Base-by-base conservation (phyloP, 257 asterid species). In the Lycium barbarum region DNA sequence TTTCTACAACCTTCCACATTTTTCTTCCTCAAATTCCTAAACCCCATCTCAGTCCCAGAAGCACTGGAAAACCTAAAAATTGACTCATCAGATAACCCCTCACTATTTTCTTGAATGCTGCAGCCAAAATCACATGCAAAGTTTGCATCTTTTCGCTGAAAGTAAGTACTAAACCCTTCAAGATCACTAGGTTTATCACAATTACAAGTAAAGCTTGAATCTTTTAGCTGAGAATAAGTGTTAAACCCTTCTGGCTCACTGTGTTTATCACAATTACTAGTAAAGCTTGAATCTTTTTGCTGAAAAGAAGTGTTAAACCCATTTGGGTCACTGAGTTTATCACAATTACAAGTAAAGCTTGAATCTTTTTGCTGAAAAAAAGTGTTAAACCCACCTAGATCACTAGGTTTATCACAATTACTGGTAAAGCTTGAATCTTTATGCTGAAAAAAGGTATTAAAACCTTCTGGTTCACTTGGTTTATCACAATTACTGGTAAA, bases 1-100 rank as follows among this genome's bases (percentile, higher is more conserved):
- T 86, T 82, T 79, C 35, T 78, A 9, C 58, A 74, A 51, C 85
- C 88, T 86, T 70, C 83, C 83, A 87, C 71, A 65, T 6, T 62
- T 80, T 87, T 89, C 91, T 87, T 91, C 88, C 80, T 86, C 70
- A 18, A 66, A 57, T 85, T 86, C 81, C 74, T 86, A 35, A 74
- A 20, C 87, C 86, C 85, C 61, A 49, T 83, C 58, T 88, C 88
- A 68, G 82, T 20, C 55, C 84, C 66, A 82, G 62, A 67, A 78
- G 83, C 84, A 68, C 94, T 88, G 4, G 97, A 92, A 87, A 94
- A 94, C 92, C 88, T 93, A 84, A 93, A 94, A 82, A 93, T 87
- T 62, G 90, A 74, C 9, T 79, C 91, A 57, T 85, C 87, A 86
- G 58, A 40, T 6, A 33, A 5, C 33, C 68, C 57, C 79, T 84